Evolutionary conservation across 805 yeast species (phyloP), one percentile per base, ranked within the genome.

Genomic region (Lipomyces yamanashiensis): DNA sequence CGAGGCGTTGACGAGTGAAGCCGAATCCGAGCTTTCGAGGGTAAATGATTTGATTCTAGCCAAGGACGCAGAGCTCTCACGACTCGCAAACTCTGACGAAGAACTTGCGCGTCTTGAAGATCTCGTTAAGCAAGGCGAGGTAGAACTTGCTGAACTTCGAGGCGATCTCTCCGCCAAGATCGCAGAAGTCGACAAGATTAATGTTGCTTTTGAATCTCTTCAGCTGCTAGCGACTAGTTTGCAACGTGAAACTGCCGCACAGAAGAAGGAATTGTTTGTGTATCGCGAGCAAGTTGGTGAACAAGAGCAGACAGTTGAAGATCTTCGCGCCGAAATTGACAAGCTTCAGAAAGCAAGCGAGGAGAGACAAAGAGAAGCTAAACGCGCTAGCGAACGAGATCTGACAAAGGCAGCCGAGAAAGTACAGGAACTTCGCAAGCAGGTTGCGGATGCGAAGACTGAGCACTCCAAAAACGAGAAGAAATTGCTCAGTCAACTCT

Each of bases 71-170:
- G 63, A 59, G 19, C 21, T 21, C 13, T 15, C 17, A 13, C 44
- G 48, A 28, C 23, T 54, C 13, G 41, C 53, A 4, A 34, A 54
- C 23, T 37, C 39, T 28, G 63, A 57, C 34, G 53, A 47, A 6
- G 59, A 56, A 37, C 39, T 56, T 21, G 13, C 37, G 40, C 40
- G 50, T 17, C 59, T 56, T 37, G 59, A 47, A 13, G 59, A 56
- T 17, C 21, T 56, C 8, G 40, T 62, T n/a, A 17, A 50, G 36
- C 79, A 79, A 56, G 81, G 98, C 71, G 79, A 56, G 23, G 37
- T 3, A 13, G 58, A 54, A 43, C 17, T 44, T 4, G 43, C 10
- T 0, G 40, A 34, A 9, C 37, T 23, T 10, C 33, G 13, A 3
- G 21, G 19, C 1, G 43, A 23, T 7, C 13, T 13, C 19, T 12